A percentile compares a stretch with the other conserved stretches of the same genome.
Conservation (phyloP, 192 early-diverging fungal species). For the Coemansia erecta region DNA sequence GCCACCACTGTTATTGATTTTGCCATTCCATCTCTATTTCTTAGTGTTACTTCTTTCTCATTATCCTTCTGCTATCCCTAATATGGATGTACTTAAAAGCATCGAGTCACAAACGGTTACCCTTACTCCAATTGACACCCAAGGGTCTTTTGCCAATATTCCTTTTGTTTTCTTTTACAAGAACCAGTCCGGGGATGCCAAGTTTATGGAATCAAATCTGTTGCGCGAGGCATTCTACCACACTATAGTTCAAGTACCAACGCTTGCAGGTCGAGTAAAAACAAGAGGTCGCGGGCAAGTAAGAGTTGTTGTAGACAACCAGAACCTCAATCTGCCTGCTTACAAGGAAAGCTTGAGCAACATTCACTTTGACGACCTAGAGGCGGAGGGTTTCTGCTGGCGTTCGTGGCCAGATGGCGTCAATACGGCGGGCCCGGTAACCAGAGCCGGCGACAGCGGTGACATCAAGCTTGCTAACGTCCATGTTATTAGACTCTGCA, state of each 20-base stretch:
- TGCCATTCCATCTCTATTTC: not conserved
- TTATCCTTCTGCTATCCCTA: not conserved
- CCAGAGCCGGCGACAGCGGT: constrained; percentile 14
- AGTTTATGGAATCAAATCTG: constrained; percentile 29
- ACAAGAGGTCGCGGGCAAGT: constrained; percentile 21
- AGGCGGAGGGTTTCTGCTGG: constrained; percentile 26
- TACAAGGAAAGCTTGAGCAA: constrained; percentile 26
- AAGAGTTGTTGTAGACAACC: constrained; percentile 28
- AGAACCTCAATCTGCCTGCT: constrained; percentile 36
- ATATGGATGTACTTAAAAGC: constrained; percentile 1
- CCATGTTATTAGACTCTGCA: constrained; percentile 30
- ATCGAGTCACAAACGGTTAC: constrained; percentile 34
- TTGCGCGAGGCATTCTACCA: constrained; percentile 30
- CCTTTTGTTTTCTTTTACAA: constrained; percentile 49
- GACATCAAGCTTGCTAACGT: constrained; percentile 47
- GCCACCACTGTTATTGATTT: not conserved
- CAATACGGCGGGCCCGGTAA: constrained; percentile 36
- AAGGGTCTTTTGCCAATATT: constrained; percentile 48
- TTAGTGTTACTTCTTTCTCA: not conserved
- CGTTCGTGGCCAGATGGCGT: constrained; percentile 40
- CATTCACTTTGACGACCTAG: constrained; percentile 27
- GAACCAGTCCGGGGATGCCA: constrained; percentile 10
- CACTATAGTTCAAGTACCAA: constrained; percentile 25
- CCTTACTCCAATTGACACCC: constrained; percentile 32
- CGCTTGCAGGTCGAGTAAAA: constrained; percentile 28